Percentiles rank a stretch among this genome's conserved stretches.
These are phyloP conservation scores for Draba incana DNA, from an alignment of 345 rosid species.

Conservation along the genomic window DNA sequence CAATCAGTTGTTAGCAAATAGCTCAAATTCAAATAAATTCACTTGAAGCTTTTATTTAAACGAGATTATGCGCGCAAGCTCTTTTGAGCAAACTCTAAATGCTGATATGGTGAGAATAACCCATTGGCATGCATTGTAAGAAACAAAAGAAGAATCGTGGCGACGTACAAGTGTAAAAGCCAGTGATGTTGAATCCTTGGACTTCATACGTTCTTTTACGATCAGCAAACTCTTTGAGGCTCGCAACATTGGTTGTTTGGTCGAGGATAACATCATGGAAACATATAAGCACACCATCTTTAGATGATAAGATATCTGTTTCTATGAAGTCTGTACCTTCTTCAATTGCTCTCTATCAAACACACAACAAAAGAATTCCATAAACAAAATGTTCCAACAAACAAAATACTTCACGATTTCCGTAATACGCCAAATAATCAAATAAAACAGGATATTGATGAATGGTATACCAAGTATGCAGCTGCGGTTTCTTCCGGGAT, in stretches of 20 bases:
- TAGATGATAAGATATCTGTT: conserved; percentile 80
- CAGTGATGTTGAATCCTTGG: conserved; percentile 70
- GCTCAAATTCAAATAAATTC: conserved; percentile 13
- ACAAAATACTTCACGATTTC: not conserved
- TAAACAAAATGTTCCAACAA: conserved; percentile 9
- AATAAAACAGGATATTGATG: not conserved
- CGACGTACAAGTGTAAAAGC: conserved; percentile 70
- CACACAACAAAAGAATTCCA: not conserved
- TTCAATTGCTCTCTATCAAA: conserved; percentile 85
- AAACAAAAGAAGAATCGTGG: not conserved
- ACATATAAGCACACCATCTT: conserved; percentile 87
- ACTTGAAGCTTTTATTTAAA: not conserved
- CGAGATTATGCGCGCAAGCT: not conserved
- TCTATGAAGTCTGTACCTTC: conserved; percentile 97
- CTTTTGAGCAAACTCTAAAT: not conserved
- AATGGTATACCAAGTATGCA: conserved; percentile 68
- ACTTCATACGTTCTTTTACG: conserved; percentile 84
- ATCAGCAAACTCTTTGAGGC: conserved; percentile 70
- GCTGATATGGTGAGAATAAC: conserved; percentile 10
- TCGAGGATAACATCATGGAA: conserved; percentile 78
- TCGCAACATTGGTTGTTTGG: conserved; percentile 62
- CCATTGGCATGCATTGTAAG: conserved; percentile 4
- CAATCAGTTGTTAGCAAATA: not conserved
- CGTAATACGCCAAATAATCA: not conserved
- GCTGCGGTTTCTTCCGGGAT: conserved; percentile 91